These are phyloP conservation scores for Gillenia trifoliata DNA, from an alignment of 306 rosid genomes.

Conservation along the genomic window DNA sequence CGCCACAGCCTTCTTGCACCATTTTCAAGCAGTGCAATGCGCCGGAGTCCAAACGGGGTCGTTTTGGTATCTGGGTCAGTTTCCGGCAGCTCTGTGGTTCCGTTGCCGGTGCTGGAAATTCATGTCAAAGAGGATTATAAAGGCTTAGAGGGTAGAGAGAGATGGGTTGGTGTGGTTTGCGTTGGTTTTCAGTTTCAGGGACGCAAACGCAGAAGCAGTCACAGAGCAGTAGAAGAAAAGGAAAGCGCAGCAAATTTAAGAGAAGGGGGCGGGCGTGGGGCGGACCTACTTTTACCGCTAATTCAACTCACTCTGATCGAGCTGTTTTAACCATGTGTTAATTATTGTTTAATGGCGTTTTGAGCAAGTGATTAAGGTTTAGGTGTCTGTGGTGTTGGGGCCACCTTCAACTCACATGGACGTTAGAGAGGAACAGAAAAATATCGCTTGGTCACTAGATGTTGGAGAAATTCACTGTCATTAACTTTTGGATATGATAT, in stretches of 20 bases:
- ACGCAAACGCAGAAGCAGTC: slow-evolving; percentile 4
- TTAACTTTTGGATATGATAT: too few species aligned
- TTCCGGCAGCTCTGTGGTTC: slow-evolving; percentile 25
- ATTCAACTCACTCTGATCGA: slow-evolving; percentile 15
- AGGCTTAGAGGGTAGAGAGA: slow-evolving; percentile 5
- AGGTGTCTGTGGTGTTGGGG: not conserved
- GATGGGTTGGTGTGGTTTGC: not conserved
- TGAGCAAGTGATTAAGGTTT: slow-evolving; percentile 14
- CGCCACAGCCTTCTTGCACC: slow-evolving; percentile 29
- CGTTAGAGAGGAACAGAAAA: not conserved
- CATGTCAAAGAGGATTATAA: slow-evolving; percentile 9
- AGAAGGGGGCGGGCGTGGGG: not conserved
- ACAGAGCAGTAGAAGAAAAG: not conserved
- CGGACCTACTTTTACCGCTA: slow-evolving; percentile 13
- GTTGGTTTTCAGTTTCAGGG: slow-evolving; percentile 15
- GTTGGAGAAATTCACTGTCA: too few species aligned
- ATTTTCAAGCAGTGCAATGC: slow-evolving; percentile 21
- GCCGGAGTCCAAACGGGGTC: not conserved
- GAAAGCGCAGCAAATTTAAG: slow-evolving; percentile 15
- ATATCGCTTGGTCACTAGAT: too few species aligned
- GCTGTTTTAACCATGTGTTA: slow-evolving; percentile 17
- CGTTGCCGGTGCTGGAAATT: slow-evolving; percentile 20
- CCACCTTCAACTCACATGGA: not conserved
- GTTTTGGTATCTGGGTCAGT: slow-evolving; percentile 13
- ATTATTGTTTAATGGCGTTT: slow-evolving; percentile 17